Base-by-base conservation (phyloP, 306 rosid genomes). In the Cercis canadensis region DNA sequence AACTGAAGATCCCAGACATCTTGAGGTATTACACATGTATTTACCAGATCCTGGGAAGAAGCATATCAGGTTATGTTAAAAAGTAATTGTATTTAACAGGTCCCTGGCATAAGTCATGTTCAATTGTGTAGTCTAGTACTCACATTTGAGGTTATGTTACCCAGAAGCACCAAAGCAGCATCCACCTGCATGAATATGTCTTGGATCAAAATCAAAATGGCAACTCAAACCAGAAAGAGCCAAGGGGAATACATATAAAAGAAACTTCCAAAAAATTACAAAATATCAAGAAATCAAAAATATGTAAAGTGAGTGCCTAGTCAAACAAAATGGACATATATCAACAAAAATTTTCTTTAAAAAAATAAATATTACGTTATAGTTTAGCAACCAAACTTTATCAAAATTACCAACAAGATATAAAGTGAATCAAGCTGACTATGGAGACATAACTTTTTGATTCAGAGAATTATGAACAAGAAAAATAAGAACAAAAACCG, bases 1-100 rank as follows among this genome's bases (percentile, higher is more conserved):
- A 90, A 73, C 68, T 84, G 83, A 75, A 90, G 93, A 63, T 93
- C 98, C 98, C 97, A 93, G 15, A 90, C 83, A 78, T 93, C 98
- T 84, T 84, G 97, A 79, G 97, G 93, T 73, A 90, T 76, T 16
- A 81, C 82, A 74, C 82, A 79, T 58, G 82, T 81, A 64, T 82
- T 80, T 41, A 81, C 51, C 57, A 74, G 65, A 78, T 87, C 98
- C 98, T 93, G 86, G 51, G 81, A 57, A 75, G 72, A 79, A 79
- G 79, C 32, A 69, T n/a, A 59, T 13, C 15, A 72, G 21, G 64
- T 78, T 18, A 86, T 75, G 67, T 39, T 24, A 24, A 24, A 24
- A 24, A 24, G 29, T 24, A 24, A 29, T 64, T 70, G 13, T 36
- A 67, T 45, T 43, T 51, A 4, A n/a, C 11, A 3, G 1, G 7